A percentile compares a stretch with the other conserved stretches of the same genome.
These are phyloP conservation scores for Gremmenia infestans DNA, from an alignment of 2,329 filamentous ascomycete genomes.

Conservation along the genomic window DNA sequence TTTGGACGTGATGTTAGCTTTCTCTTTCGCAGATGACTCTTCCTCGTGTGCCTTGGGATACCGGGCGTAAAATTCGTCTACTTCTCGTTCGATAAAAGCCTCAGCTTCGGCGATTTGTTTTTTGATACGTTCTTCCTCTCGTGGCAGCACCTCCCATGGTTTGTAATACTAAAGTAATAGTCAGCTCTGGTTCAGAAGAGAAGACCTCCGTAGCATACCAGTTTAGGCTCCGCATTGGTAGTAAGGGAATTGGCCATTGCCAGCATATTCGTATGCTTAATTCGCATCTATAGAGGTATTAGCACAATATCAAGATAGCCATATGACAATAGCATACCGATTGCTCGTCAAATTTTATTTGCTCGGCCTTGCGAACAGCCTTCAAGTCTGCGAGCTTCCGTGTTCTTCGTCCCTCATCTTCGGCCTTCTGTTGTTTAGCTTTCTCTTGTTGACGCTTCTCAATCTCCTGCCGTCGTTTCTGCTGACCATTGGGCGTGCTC, in stretches of 20 bases:
- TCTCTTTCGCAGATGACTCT: slow-evolving; percentile 18
- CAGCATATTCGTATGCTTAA: slow-evolving; percentile 67
- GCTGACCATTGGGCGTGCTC: slow-evolving; percentile 55
- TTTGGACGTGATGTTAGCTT: slow-evolving; percentile 29
- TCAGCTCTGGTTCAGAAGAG: slow-evolving; percentile 14
- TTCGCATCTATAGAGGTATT: slow-evolving; percentile 44
- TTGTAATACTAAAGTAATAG: slow-evolving; percentile 64
- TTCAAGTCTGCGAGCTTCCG: slow-evolving; percentile 61
- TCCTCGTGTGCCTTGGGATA: slow-evolving; percentile 31
- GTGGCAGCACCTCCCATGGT: slow-evolving; percentile 68
- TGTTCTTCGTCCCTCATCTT: slow-evolving; percentile 63
- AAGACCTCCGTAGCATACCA: slow-evolving; percentile 54
- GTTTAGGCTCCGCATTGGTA: slow-evolving; percentile 64
- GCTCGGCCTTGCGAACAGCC: slow-evolving; percentile 59
- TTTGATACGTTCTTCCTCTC: slow-evolving; percentile 67
- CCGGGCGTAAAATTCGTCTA: slow-evolving; percentile 53
- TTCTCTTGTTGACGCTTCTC: slow-evolving; percentile 77
- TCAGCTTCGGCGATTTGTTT: slow-evolving; percentile 65
- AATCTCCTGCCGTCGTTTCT: slow-evolving; percentile 71
- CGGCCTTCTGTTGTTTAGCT: slow-evolving; percentile 64
- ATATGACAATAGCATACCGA: slow-evolving; percentile 51
- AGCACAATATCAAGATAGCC: background rate
- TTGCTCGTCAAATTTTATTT: slow-evolving; percentile 70
- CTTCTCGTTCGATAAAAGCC: slow-evolving; percentile 58
- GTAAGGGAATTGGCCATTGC: slow-evolving; percentile 67